Conservation (phyloP, 2,329 filamentous ascomycete species). For the Penicillium janthinellum region DNA sequence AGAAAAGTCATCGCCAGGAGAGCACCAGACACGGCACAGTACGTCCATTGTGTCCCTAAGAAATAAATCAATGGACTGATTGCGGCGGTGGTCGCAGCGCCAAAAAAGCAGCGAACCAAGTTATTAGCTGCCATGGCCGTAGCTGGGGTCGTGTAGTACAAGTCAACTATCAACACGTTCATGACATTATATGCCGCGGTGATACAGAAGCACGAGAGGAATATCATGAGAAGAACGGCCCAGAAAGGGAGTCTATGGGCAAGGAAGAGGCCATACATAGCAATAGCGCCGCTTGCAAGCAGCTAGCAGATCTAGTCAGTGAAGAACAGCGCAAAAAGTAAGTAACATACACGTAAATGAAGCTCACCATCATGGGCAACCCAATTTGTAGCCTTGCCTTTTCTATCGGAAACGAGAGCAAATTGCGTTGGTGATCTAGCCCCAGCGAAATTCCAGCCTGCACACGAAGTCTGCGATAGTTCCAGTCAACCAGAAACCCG, state of each 20-base stretch:
- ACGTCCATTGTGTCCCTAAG: conserved; percentile 22
- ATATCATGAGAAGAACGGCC: conserved; percentile 34
- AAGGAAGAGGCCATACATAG: conserved; percentile 15
- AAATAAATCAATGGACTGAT: conserved; percentile 26
- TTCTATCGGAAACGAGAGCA: conserved; percentile 53
- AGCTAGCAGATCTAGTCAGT: conserved; percentile 8
- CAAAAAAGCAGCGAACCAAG: conserved; percentile 36
- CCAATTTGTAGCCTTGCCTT: conserved; percentile 37
- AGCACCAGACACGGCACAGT: conserved; percentile 16
- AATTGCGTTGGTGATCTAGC: conserved; percentile 58
- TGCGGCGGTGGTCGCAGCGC: conserved; percentile 31
- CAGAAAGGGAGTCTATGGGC: conserved; percentile 22
- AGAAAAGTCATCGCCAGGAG: conserved; percentile 18
- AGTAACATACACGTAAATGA: not conserved
- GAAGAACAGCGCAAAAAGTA: not conserved
- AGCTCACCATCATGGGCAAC: conserved; percentile 27
- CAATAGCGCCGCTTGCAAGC: conserved; percentile 14
- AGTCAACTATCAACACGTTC: conserved; percentile 50
- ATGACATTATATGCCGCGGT: conserved; percentile 46
- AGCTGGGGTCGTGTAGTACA: conserved; percentile 38
- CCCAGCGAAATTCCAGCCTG: conserved; percentile 60
- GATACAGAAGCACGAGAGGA: conserved; percentile 40
- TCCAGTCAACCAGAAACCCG: conserved; percentile 60
- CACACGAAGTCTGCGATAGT: conserved; percentile 60
- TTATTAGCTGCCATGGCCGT: conserved; percentile 39